Evolutionary conservation across 2,329 filamentous ascomycete species (phyloP), one percentile per base, ranked within the genome.

Genomic region (Xylaria sp.): DNA sequence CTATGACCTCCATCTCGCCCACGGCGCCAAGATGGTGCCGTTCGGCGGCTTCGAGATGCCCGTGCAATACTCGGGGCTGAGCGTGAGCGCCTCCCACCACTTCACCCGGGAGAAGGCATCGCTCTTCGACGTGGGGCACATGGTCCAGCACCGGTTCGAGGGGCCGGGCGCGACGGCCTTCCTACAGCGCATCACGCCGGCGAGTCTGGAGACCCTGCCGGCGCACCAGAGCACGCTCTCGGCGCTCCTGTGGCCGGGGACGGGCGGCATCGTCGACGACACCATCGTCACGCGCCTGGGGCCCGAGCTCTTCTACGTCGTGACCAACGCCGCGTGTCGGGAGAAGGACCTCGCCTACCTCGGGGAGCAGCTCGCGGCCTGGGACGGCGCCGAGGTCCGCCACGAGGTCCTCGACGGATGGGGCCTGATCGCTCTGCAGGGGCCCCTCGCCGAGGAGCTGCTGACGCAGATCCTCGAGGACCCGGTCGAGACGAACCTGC

Each of bases 11-110:
- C 92, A 97, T 80, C 76, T 94, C 70, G 85, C 88, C 66, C 85
- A 93, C 77, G 93, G 93, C 73, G 96, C 87, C 73, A 97, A 97
- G 83, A 96, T 98, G 89, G 95, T 97, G 58, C 93, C 93, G n/a
- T 99, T 97, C 81, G 95, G 93, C 71, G 94, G 93, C 73, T 97
- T 91, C 83, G 85, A 88, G 74, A 97, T 99, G 93, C 96, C 96
- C 8, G 90, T 99, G 52, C 92, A 96, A 80, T 99, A 98, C 83
- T 81, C 86, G 39, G 87, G 90, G 72, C 86, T 92, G 72, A 90
- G 91, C 73, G 91, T 97, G 71, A 86, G 88, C 73, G 92, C 94
- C 69, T 97, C 93, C 60, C 96, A 98, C 84, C 86, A 90, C 75
- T 97, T 95, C 86, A 98, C 96, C 18, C 90, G 96, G 63, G 86